Percentiles rank a stretch among this genome's conserved stretches.
These are phyloP conservation scores for Orobanche coerulescens DNA, from an alignment of 257 asterid genomes.

Conservation along the genomic window DNA sequence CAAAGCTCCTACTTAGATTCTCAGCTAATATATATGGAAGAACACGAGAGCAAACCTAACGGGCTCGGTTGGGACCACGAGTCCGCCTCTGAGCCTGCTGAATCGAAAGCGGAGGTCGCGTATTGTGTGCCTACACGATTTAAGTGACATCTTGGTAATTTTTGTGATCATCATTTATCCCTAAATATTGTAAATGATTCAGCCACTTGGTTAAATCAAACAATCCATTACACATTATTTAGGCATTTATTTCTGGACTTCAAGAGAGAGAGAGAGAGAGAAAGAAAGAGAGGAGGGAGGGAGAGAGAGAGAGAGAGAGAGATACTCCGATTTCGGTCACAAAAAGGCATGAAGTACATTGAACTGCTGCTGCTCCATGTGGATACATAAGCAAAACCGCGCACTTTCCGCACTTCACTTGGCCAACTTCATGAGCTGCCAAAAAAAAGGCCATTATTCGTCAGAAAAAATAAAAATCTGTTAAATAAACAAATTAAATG, in stretches of 20 bases:
- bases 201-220: not conserved
- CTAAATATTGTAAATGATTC: too few species aligned
- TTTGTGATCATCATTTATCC: too few species aligned
- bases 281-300: not conserved
- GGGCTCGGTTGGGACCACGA: conserved; percentile 37
- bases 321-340: conserved; percentile 77
- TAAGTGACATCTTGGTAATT: conserved; percentile 12
- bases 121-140: conserved; percentile 57
- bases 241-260: not conserved
- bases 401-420: conserved; percentile 78
- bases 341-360: conserved; percentile 63
- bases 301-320: conserved; percentile 16
- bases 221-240: not conserved
- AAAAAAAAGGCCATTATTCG: not conserved
- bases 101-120: conserved; percentile 63
- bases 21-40: too few species aligned
- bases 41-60: conserved; percentile 23
- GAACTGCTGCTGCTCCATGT: conserved; percentile 67
- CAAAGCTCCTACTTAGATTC: too few species aligned
- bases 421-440: conserved; percentile 83
- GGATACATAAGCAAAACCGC: conserved; percentile 72
- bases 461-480: not conserved
- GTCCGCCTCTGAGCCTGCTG: conserved; percentile 56
- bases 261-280: conserved; percentile 7
- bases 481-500: not conserved